A percentile compares a stretch with the other conserved stretches of the same genome.
These are phyloP conservation scores for Eutypa lata DNA, from an alignment of 2,329 filamentous ascomycete genomes.

Conservation along the genomic window DNA sequence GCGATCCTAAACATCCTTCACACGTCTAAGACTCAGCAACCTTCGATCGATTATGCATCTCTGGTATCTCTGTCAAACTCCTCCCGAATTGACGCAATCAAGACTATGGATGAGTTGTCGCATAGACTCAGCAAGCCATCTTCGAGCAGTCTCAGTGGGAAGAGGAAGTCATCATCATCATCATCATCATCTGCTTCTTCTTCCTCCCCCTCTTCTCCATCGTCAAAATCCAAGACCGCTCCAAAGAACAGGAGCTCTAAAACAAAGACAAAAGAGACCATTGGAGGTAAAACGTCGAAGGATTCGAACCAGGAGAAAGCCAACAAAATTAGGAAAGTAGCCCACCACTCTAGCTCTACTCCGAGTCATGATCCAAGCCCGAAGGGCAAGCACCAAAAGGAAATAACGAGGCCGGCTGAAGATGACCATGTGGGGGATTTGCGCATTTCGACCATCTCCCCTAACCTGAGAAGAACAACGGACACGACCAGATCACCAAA, in stretches of 20 bases:
- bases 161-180: conserved; percentile 1
- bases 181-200: not conserved
- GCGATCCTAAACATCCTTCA: conserved; percentile 38
- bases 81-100: conserved; percentile 46
- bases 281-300: not conserved
- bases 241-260: not conserved
- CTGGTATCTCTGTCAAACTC: conserved; percentile 45
- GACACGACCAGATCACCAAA: conserved; percentile 3
- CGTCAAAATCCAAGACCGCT: not conserved
- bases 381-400: not conserved
- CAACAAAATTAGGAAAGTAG: no score
- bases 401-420: not conserved
- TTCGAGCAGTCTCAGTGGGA: conserved; percentile 1
- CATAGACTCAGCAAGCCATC: conserved; percentile 21
- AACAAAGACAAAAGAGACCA: not conserved
- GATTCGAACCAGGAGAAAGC: not conserved
- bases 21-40: conserved; percentile 30
- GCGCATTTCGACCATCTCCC: not conserved
- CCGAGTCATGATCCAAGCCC: no score
- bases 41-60: conserved; percentile 42
- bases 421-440: not conserved
- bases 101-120: conserved; percentile 47
- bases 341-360: no score
- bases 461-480: not conserved
- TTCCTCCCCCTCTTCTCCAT: not conserved